phyloP scores from a whole-genome alignment of 2,329 filamentous ascomycete genomes.

The Epichloe bromicola region DNA sequence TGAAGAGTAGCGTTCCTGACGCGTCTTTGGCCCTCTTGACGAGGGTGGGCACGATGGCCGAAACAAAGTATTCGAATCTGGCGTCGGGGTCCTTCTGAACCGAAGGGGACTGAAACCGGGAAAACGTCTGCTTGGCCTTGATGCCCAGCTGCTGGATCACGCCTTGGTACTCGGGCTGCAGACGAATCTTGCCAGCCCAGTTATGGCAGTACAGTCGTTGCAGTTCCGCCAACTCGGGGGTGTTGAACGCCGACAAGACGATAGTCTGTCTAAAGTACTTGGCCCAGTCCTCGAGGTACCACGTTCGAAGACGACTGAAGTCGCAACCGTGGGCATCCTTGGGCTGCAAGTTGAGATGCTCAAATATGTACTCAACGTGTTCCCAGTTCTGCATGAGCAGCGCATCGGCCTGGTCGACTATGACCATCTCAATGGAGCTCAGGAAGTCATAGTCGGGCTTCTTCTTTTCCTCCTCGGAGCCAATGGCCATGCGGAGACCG shows the following conservation, averaged over 20 bases:
- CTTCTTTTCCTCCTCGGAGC: slow-evolving; percentile 52
- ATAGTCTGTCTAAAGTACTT: slow-evolving; percentile 75
- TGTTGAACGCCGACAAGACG: slow-evolving; percentile 68
- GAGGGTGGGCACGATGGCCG: slow-evolving; percentile 64
- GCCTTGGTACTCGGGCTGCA: slow-evolving; percentile 55
- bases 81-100: slow-evolving; percentile 70
- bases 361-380: slow-evolving; percentile 82
- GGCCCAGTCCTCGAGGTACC: slow-evolving; percentile 86
- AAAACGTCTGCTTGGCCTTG: slow-evolving; percentile 75
- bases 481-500: slow-evolving; percentile 81
- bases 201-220: slow-evolving; percentile 68
- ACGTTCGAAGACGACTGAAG: slow-evolving; percentile 76
- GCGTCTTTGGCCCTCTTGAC: slow-evolving; percentile 52
- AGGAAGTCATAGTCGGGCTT: slow-evolving; percentile 76
- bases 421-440: slow-evolving; percentile 79
- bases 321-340: slow-evolving; percentile 85
- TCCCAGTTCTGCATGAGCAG: slow-evolving; percentile 98
- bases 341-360: slow-evolving; percentile 82
- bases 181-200: slow-evolving; percentile 64
- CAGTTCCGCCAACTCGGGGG: slow-evolving; percentile 74
- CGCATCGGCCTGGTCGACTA: slow-evolving; percentile 86
- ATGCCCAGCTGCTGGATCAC: slow-evolving; percentile 61
- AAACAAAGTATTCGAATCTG: slow-evolving; percentile 82
- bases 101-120: slow-evolving; percentile 62
- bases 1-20: slow-evolving; percentile 68